Evolutionary conservation across 1,284 basidiomycete genomes (phyloP).

Genomic region (Boletellus dicymbophilus): DNA sequence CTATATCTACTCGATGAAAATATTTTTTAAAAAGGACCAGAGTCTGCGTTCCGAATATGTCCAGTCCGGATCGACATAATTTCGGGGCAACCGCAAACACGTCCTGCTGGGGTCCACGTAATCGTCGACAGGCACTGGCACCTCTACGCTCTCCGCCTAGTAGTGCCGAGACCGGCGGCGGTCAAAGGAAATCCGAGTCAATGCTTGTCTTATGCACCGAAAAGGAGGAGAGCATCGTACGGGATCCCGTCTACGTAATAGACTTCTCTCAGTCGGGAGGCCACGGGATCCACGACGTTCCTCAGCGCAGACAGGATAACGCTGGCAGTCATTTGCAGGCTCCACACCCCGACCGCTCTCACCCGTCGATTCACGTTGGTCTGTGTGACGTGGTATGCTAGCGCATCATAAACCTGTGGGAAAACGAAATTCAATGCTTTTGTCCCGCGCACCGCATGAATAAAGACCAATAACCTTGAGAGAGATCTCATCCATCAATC

Average conservation of each 20-base stretch:
- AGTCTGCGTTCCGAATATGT: too few species aligned
- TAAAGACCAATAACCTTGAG: conserved; percentile 52
- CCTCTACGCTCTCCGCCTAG: conserved; percentile 12
- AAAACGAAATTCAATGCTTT: conserved; percentile 9
- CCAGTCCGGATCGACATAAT: too few species aligned
- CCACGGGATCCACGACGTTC: conserved; percentile 56
- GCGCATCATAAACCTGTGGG: conserved; percentile 78
- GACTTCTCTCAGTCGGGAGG: conserved; percentile 45
- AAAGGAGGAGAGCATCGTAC: conserved; percentile 31
- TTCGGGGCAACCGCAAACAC: too few species aligned
- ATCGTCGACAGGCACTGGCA: too few species aligned
- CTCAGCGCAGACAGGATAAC: conserved; percentile 62
- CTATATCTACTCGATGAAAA: too few species aligned
- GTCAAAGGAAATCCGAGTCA: conserved; percentile 12
- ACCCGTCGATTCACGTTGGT: conserved; percentile 86
- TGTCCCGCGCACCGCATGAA: neutral
- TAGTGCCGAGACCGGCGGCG: too few species aligned
- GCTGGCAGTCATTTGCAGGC: conserved; percentile 71
- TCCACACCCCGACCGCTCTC: conserved; percentile 85
- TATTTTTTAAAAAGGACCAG: too few species aligned
- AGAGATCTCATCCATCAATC: conserved; percentile 81
- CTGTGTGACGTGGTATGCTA: conserved; percentile 90
- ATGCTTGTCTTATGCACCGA: conserved; percentile 24
- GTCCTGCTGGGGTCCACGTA: too few species aligned
- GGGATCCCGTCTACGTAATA: conserved; percentile 39